Percentiles rank a stretch among this genome's conserved stretches.
Conservation (phyloP, 139 green algal species). For the Ettlia oleoabundans region DNA sequence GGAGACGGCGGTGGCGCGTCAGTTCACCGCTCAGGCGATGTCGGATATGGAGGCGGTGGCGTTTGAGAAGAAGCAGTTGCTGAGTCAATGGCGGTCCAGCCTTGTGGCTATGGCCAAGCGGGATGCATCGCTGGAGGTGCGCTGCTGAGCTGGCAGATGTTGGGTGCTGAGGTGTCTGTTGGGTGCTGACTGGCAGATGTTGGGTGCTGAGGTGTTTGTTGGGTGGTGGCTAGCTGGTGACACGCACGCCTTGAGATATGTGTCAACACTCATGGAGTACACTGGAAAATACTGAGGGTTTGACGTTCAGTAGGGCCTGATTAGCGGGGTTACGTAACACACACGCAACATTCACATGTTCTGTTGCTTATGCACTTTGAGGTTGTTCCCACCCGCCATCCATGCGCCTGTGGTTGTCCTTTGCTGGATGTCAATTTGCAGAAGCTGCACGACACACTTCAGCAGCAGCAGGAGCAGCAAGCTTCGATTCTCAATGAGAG, state of each 20-base stretch:
- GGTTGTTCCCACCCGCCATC: background rate
- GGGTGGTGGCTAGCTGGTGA: background rate
- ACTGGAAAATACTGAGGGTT: too few relatives aligned
- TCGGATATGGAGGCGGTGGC: slow-evolving; percentile 88
- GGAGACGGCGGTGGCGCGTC: slow-evolving; percentile 79
- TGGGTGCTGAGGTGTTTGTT: background rate
- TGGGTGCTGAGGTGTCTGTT: background rate
- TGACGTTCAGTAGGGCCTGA: too few relatives aligned
- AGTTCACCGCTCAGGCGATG: slow-evolving; percentile 64
- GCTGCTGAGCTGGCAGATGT: background rate
- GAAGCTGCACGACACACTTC: slow-evolving; percentile 76
- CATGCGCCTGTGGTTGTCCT: too few relatives aligned
- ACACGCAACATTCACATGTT: too few relatives aligned
- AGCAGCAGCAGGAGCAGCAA: slow-evolving; percentile 79
- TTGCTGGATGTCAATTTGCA: too few relatives aligned
- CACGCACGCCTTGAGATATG: too few relatives aligned
- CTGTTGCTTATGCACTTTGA: too few relatives aligned
- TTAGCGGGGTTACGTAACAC: too few relatives aligned
- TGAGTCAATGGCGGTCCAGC: slow-evolving; percentile 82
- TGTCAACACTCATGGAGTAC: too few relatives aligned
- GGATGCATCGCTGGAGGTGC: slow-evolving; percentile 73
- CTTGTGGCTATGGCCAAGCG: slow-evolving; percentile 78
- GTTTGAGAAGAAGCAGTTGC: slow-evolving; percentile 92
- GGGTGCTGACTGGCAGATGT: background rate
- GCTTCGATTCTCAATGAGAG: slow-evolving; percentile 73